Evolutionary conservation across 2,329 filamentous ascomycete species (phyloP), one percentile per base, ranked within the genome.

Genomic region (Botrytis aclada): DNA sequence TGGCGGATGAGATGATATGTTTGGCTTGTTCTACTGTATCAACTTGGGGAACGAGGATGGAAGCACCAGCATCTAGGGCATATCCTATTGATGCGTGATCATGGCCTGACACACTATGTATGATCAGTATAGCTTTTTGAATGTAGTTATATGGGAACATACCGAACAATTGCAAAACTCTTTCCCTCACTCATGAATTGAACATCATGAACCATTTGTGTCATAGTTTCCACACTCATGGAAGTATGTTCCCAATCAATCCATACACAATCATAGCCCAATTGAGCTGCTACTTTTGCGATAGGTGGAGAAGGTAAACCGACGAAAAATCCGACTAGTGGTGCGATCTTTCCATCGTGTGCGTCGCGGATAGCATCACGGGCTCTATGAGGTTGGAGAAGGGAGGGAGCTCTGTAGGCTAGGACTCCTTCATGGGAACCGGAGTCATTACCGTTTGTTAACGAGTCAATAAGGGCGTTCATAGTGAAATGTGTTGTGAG

Each of bases 201-300:
- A 73, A 83, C 77, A 70, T 85, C 83, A 72, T 85, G 84, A 2
- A 86, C 84, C 79, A 86, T 84, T 80, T 79, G 82, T 1, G 84
- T 86, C 84, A 86, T 86, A n/a, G 84, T 86, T 79, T 86, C 84
- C 39, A 85, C 81, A 70, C 82, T 82, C 76, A 83, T 85, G 4
- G 83, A 78, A 12, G 80, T 81, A 77, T 86, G 84, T 76, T 86
- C 85, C 84, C 84, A 85, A 80, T 86, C 84, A 73, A 86, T 82
- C 81, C 83, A 85, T 0, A 84, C 80, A 14, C 80, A 74, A 74
- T 86, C 85, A 69, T 80, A 85, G 2, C 83, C 83, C 71, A 86
- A 78, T 18, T 83, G 82, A 4, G 85, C 83, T 25, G 83, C 76
- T 66, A 83, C 79, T 39, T 84, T 83, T 2, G 82, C 81, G 20